Evolutionary conservation across 164 flowering plant species (phyloP), one percentile per base, ranked within the genome.

Genomic region (Vitis vinifera): DNA sequence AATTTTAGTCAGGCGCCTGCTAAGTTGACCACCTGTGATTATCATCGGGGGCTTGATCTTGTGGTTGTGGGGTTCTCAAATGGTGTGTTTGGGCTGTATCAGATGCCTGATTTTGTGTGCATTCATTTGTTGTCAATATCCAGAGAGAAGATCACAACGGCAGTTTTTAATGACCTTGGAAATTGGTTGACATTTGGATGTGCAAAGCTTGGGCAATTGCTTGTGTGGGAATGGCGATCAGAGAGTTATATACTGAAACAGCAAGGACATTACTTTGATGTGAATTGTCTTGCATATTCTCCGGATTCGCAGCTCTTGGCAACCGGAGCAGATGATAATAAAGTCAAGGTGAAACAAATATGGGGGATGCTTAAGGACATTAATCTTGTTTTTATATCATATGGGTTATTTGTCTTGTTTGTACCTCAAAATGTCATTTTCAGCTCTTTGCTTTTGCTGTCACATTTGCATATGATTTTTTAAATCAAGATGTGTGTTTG

Each of bases 241-340:
- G 97, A 91, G 85, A 93, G 87, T 79, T 96, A 96, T 63, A 83
- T 90, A 59, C 51, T 96, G 81, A 96, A 96, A 79, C 99, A 96
- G 76, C 99, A 96, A 68, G 98, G 99, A 8, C 99, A 96, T 84
- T 93, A 91, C 75, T 96, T 89, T 83, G 99, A 96, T 83, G 97
- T 93, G 68, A 96, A 96, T 68, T 90, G 89, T 71, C 74, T 93
- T 50, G 94, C 95, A 4, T 96, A 85, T 86, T 93, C 99, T 0
- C 91, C 92, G 10, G 99, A 96, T 82, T 96, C 99, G 2, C 99
- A 93, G 74, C 80, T 93, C 31, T 71, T 96, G 87, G 99, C 98
- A 47, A 93, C 98, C 67, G 99, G 99, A 55, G 93, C 98, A 13
- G 98, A 93, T 83, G 99, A 96, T 85, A 93, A 96, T 77, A 96